Evolutionary conservation across 495 filamentous ascomycete genomes (phyloP), one percentile per base, ranked within the genome.

Genomic region (Umbilicaria muhlenbergii): DNA sequence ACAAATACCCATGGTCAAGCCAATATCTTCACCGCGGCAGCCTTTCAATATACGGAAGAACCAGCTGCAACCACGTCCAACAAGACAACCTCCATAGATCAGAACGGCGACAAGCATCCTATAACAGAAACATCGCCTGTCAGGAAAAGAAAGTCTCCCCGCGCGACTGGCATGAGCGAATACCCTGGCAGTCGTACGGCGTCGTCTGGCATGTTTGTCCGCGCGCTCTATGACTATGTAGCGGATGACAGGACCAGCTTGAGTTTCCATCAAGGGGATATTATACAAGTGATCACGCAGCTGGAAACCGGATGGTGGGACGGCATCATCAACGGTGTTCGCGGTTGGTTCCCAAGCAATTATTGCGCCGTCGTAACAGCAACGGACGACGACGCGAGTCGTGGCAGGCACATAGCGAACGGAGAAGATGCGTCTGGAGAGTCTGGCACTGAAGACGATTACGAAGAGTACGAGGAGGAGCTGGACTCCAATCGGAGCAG

Each of bases 231-330:
- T 68, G 86, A 95, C 63, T 98, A 96, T 62, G 82, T 92, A 56
- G 86, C 92, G 47, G 88, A 96, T 61, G 91, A 98, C 64, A 78
- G 83, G 51, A 95, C 91, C 34, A 95, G 88, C 64, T 67, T 98
- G 53, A 95, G 88, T 64, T 96, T 98, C 59, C 83, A 78, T 46
- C 80, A 89, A 53, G 92, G 92, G 48, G 91, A 96, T 57, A 77
- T 94, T 45, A 96, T 98, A 47, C 87, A 95, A 65, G 91, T 98
- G 52, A 81, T 98, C 46, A 98, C 93, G 44, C 88, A 94, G 61
- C 69, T 98, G 35, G 92, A 95, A 54, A 96, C 87, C 49, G 91
- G 91, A 8, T 98, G 91, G 91, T 98, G 91, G 91, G 91, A 98
- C 64, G 91, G 91, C 10, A 84, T 96, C 34, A 89, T 96, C 56